Evolutionary conservation across 2,329 filamentous ascomycete genomes (phyloP), one percentile per base, ranked within the genome.

Genomic region (Knoxdaviesia proteae): DNA sequence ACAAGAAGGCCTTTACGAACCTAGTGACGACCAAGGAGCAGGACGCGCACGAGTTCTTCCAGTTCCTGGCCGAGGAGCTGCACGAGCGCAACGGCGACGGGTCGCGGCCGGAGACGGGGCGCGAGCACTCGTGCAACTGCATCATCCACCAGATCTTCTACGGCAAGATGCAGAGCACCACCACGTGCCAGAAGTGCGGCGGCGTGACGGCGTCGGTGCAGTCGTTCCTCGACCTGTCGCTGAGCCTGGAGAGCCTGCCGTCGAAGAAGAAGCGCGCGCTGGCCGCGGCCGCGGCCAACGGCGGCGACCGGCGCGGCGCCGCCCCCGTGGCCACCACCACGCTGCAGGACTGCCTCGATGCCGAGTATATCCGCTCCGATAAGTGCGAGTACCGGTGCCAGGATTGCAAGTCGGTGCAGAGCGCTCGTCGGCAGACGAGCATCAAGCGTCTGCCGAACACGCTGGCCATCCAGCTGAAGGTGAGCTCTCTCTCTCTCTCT

Each of bases 11-110:
- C 0, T 79, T 78, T 47, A 72, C 83, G 59, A 77, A 80, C 47
- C 67, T 87, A 29, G 84, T 88, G 2, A 90, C 87, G 7, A 93
- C 92, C 52, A 84, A 87, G 53, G 88, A 96, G 59, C 88, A 96
- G 62, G 88, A 96, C 55, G 88, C 88, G 1, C 88, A 96, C 55
- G 88, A 96, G 57, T 96, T 93, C 61, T 92, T 94, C 58, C 86
- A 94, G 56, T 94, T 93, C 54, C 71, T 96, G 34, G 80, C 92
- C 34, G 88, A 94, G 61, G 83, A 90, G 52, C 68, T 98, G 10
- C 88, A 94, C 55, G 75, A 81, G 54, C 72, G 84, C 36, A 90
- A 87, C 51, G 77, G 77, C 9, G 77, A 82, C 49, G 70, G 71
- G 36, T 78, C 76, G 53, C 71, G 64, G 50, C 70, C 71, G 32